Conservation (phyloP, 2,329 filamentous ascomycete species). For the Cordyceps militaris region DNA sequence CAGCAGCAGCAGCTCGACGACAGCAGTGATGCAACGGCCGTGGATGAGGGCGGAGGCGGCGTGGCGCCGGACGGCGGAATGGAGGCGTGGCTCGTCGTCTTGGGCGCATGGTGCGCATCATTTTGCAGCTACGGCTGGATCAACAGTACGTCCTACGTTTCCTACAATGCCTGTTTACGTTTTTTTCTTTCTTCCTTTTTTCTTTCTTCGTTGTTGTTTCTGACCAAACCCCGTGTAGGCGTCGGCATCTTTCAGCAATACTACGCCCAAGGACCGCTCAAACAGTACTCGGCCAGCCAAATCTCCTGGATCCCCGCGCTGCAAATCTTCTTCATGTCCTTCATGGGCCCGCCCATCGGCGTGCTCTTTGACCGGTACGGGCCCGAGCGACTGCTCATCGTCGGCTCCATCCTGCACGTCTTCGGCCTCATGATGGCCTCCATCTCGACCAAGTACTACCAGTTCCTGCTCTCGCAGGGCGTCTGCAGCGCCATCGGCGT, state of each 20-base stretch:
- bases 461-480: constrained; percentile 28
- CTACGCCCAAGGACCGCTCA: constrained; percentile 39
- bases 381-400: constrained; percentile 42
- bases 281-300: constrained; percentile 39
- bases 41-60: not conserved
- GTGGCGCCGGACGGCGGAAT: constrained; percentile 8
- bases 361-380: constrained; percentile 54
- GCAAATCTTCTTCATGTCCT: constrained; percentile 42
- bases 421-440: constrained; percentile 54
- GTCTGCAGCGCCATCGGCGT: constrained; percentile 26
- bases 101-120: constrained; percentile 26
- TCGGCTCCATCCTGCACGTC: constrained; percentile 45
- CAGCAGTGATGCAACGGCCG: constrained; percentile 8
- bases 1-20: constrained; percentile 3
- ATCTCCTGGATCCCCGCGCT: constrained; percentile 50
- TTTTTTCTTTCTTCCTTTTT: not conserved
- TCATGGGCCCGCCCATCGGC: constrained; percentile 48
- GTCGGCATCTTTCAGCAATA: constrained; percentile 47
- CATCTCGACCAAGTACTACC: constrained; percentile 31
- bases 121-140: constrained; percentile 29
- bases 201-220: not conserved
- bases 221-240: constrained; percentile 15
- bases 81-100: constrained; percentile 23
- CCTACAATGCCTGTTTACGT: too few species aligned
- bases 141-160: too few species aligned